These are phyloP conservation scores for Dissophora globulifera DNA, from an alignment of 192 early-diverging fungal genomes.

Conservation along the genomic window DNA sequence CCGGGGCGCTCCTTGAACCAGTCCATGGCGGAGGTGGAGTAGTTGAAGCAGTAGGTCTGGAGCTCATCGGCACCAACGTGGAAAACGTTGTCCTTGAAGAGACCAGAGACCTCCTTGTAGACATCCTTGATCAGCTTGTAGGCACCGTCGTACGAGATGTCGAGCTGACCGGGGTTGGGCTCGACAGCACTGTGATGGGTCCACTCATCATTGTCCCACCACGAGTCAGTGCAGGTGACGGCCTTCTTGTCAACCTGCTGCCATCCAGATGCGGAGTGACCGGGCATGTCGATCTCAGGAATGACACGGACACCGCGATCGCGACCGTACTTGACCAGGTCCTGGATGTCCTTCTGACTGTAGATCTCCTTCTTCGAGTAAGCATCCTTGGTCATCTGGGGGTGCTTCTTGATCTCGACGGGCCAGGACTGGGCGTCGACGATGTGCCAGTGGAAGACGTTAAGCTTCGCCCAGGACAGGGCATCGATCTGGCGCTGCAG, in stretches of 20 bases:
- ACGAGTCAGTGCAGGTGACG: conserved; percentile 67
- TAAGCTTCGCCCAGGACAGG: conserved; percentile 79
- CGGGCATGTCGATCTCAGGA: conserved; percentile 89
- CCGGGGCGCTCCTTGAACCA: conserved; percentile 55
- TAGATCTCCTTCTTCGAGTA: conserved; percentile 75
- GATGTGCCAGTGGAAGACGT: conserved; percentile 83
- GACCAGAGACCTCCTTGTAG: conserved; percentile 64
- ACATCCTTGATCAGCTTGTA: conserved; percentile 67
- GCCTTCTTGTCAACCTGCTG: conserved; percentile 65
- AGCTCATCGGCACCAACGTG: conserved; percentile 85
- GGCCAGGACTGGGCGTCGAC: conserved; percentile 80
- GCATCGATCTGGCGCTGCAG: conserved; percentile 73
- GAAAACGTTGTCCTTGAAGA: conserved; percentile 78
- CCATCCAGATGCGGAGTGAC: conserved; percentile 70
- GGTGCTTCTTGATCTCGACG: conserved; percentile 67
- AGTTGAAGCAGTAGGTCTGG: conserved; percentile 73
- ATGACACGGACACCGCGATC: conserved; percentile 85
- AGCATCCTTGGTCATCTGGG: conserved; percentile 74
- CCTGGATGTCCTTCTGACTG: conserved; percentile 71
- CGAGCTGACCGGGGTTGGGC: conserved; percentile 86
- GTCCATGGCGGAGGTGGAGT: conserved; percentile 56
- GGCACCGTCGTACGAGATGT: conserved; percentile 70
- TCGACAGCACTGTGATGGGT: conserved; percentile 67
- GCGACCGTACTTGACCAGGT: conserved; percentile 73
- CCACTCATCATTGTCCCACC: conserved; percentile 70